Evolutionary conservation across 495 filamentous ascomycete genomes (phyloP), one percentile per base, ranked within the genome.

Genomic region (Penicillium lividum): DNA sequence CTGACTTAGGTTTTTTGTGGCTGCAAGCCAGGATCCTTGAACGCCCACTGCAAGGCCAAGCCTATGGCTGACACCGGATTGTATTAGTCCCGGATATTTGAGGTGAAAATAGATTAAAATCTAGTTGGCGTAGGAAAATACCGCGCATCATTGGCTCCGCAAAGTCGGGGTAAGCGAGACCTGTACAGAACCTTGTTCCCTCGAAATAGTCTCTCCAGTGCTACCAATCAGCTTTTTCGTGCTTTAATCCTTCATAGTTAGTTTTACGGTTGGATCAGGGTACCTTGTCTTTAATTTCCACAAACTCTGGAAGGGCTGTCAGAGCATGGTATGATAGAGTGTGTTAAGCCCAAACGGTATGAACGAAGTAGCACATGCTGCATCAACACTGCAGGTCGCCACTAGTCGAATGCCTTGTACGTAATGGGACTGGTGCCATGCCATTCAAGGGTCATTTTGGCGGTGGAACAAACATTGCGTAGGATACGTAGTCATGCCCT

Each of bases 151-250:
- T 62, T 36, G 44, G 55, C 55, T 38, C 25, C 38, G 50, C 56
- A 57, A 52, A 59, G 30, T 56, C 40, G 10, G 48, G 47, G 54
- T 52, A 56, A 48, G 45, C 33, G 25, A 51, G 52, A n/a, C 33
- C 22, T 10, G 15, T 7, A 6, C 4, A 40, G 15, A 40, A 16
- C 38, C 5, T 40, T 40, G 38, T 40, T 40, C 5, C 38, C 29
- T 43, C 15, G 31, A 47, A 36, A 6, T 31, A 53, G 49, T 33
- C 25, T 10, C 7, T 25, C 15, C 46, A 49, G 28, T 45, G 38
- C 27, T 29, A 46, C 42, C 53, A 36, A 47, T 47, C 16, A 33
- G 25, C 43, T 27, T 0, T 16, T 6, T 13, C 28, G 6, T 16
- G 46, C 28, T 13, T 3, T 16, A 7, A 8, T 4, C 28, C 28